These are phyloP conservation scores for Acacia confusa DNA, from an alignment of 306 rosid genomes.

Conservation along the genomic window DNA sequence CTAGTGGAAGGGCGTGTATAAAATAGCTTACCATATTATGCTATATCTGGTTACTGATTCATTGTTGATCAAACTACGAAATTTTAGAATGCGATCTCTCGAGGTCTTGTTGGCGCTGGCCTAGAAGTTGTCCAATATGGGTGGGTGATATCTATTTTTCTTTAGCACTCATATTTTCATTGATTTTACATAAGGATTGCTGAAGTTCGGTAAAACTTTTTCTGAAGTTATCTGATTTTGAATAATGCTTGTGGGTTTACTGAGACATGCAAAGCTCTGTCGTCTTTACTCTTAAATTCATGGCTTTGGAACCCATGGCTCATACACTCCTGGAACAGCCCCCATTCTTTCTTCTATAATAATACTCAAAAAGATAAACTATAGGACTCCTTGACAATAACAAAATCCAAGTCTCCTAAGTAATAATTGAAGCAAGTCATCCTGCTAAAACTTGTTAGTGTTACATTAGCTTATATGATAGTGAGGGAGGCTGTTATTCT, in stretches of 20 bases:
- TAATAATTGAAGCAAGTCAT: not conserved
- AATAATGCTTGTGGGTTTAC: not conserved
- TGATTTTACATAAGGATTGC: slow-evolving; percentile 7
- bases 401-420: not conserved
- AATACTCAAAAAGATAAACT: not conserved
- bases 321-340: not conserved
- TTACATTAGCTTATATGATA: not conserved
- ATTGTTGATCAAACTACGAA: slow-evolving; percentile 33
- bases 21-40: slow-evolving; percentile 21
- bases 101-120: slow-evolving; percentile 76
- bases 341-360: not conserved
- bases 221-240: not conserved
- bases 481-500: not conserved
- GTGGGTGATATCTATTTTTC: slow-evolving; percentile 47
- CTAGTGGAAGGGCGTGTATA: slow-evolving; percentile 9
- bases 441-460: not conserved
- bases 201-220: not conserved
- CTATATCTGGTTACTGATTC: slow-evolving; percentile 28
- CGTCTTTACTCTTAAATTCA: not conserved
- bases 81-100: slow-evolving; percentile 84
- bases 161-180: slow-evolving; percentile 5
- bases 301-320: not conserved
- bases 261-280: not conserved
- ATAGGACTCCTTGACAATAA: not conserved
- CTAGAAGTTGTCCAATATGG: slow-evolving; percentile 89